These are phyloP conservation scores for Malassezia restricta DNA, from an alignment of 1,284 basidiomycete genomes.

Conservation along the genomic window DNA sequence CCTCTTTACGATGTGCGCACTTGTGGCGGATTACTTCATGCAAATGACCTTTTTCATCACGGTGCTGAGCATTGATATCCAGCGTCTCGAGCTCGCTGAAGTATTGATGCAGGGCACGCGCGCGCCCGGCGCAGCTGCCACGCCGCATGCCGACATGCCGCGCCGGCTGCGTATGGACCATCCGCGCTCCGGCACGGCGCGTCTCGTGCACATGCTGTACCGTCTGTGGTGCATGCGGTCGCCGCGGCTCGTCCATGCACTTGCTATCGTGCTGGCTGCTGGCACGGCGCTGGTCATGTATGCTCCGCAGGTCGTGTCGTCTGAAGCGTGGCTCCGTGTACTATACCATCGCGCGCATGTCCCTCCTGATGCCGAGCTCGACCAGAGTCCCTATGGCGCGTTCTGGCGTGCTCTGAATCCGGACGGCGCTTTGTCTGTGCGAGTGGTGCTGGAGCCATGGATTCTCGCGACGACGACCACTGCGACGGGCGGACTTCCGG, in stretches of 20 bases:
- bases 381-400: slow-evolving; percentile 4
- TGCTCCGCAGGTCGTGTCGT: not conserved
- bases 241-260: not conserved
- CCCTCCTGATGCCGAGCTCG: not conserved
- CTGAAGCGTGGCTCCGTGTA: not conserved
- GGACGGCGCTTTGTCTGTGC: slow-evolving; percentile 28
- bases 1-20: slow-evolving; percentile 78
- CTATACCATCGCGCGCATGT: not conserved
- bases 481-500: not conserved
- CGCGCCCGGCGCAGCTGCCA: not conserved
- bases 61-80: slow-evolving; percentile 77
- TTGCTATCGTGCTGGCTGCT: not conserved
- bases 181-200: not conserved
- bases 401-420: slow-evolving; percentile 13
- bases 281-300: not conserved
- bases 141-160: not conserved
- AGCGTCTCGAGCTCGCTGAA: slow-evolving; percentile 61
- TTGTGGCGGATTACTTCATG: slow-evolving; percentile 89
- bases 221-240: slow-evolving; percentile 1
- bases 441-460: slow-evolving; percentile 67
- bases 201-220: slow-evolving; percentile 1
- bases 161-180: not conserved
- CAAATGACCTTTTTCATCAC: slow-evolving; percentile 84
- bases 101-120: slow-evolving; percentile 13
- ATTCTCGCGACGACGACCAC: slow-evolving; percentile 54